phyloP scores from a whole-genome alignment of 164 flowering plant genomes.

The Buxus sempervirens region DNA sequence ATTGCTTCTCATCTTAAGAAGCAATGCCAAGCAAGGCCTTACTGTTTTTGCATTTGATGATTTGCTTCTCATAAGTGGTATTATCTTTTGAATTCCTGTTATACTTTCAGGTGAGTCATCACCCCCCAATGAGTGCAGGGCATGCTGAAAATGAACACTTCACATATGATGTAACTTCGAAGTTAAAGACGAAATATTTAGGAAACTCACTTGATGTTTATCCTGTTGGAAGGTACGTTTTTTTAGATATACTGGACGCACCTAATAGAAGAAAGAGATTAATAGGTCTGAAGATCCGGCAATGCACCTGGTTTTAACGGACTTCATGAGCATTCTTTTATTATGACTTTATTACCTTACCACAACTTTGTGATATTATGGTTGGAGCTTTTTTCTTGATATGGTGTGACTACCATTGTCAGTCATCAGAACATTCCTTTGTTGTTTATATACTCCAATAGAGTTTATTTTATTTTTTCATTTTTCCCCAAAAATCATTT shows the following conservation, averaged over 20 bases:
- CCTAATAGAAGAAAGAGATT: no score
- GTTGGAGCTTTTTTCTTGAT: no score
- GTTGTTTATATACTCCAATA: no score
- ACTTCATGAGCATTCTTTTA: no score
- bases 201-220: slow-evolving; percentile 80
- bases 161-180: slow-evolving; percentile 71
- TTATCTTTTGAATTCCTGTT: slow-evolving; percentile 7
- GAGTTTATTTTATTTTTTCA: no score
- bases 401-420: no score
- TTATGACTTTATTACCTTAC: no score
- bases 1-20: neutral
- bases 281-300: no score
- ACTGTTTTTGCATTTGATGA: neutral
- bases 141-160: slow-evolving; percentile 91
- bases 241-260: neutral
- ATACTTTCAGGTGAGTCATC: slow-evolving; percentile 71
- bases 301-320: no score
- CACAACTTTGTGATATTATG: no score
- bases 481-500: no score
- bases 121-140: slow-evolving; percentile 86
- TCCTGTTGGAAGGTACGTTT: slow-evolving; percentile 78
- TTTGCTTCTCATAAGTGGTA: neutral
- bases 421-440: no score
- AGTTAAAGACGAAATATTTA: slow-evolving; percentile 68
- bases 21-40: neutral